Evolutionary conservation across 345 rosid genomes (phyloP).

Genomic region (Brassica carinata): DNA sequence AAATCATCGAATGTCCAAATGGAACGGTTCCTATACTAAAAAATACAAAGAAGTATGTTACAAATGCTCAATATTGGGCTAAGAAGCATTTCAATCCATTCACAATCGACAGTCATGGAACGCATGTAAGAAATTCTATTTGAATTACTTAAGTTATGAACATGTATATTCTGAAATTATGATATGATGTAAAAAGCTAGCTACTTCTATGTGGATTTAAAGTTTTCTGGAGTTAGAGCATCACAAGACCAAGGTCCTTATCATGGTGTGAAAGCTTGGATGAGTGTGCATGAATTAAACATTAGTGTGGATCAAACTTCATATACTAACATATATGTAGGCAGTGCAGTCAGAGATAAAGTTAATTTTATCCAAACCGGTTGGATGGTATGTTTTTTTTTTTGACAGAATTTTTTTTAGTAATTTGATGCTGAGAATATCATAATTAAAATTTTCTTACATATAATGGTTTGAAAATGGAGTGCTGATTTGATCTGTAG

Average conservation of each 20-base stretch:
- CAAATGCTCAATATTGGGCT: neutral
- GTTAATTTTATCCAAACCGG: neutral
- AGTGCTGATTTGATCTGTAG: neutral
- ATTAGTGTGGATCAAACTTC: slow-evolving; percentile 5
- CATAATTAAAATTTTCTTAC: no score
- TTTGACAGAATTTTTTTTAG: no score
- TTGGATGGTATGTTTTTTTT: neutral
- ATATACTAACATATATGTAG: neutral
- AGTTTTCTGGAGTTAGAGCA: slow-evolving; percentile 9
- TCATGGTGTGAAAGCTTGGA: slow-evolving; percentile 7
- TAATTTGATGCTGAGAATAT: no score
- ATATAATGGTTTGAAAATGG: no score
- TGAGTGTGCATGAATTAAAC: slow-evolving; percentile 23
- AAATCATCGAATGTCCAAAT: neutral
- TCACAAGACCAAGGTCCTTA: slow-evolving; percentile 12
- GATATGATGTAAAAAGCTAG: neutral
- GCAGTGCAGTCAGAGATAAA: neutral
- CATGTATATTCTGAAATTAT: neutral
- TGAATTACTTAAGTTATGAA: neutral
- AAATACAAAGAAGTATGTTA: neutral
- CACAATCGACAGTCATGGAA: neutral
- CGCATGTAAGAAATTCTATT: neutral
- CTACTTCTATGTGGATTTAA: neutral
- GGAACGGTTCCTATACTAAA: neutral
- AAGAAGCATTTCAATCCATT: neutral